phyloP scores from a whole-genome alignment of 1,284 basidiomycete genomes.

The Apiotrichum siamense region DNA sequence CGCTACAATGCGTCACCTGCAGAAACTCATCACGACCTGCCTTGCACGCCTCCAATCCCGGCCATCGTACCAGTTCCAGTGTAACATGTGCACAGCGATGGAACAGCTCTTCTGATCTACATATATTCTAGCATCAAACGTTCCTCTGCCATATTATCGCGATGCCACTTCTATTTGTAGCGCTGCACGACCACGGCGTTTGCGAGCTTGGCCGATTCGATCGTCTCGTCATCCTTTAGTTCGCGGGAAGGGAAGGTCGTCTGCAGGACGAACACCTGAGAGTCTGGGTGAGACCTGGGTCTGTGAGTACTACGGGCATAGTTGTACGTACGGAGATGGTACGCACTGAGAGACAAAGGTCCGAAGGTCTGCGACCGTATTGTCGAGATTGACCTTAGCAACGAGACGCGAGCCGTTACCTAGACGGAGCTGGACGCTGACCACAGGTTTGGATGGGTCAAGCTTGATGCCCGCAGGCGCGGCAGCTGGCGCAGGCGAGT shows the following conservation, averaged over 20 bases:
- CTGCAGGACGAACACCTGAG: slow-evolving; percentile 71
- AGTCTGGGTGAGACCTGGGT: slow-evolving; percentile 65
- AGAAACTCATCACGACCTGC: too few species aligned
- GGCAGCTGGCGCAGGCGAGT: slow-evolving; percentile 24
- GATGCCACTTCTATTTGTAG: slow-evolving; percentile 39
- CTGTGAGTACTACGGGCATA: slow-evolving; percentile 1
- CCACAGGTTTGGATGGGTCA: slow-evolving; percentile 62
- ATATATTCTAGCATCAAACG: neutral
- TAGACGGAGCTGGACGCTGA: slow-evolving; percentile 83
- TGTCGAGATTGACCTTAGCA: slow-evolving; percentile 80
- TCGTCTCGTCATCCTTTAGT: slow-evolving; percentile 63
- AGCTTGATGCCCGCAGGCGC: slow-evolving; percentile 37
- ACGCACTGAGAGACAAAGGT: slow-evolving; percentile 85
- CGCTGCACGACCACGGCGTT: slow-evolving; percentile 84
- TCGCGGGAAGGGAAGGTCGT: slow-evolving; percentile 75
- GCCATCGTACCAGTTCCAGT: too few species aligned
- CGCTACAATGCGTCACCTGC: too few species aligned
- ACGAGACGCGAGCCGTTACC: slow-evolving; percentile 89
- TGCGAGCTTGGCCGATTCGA: slow-evolving; percentile 65
- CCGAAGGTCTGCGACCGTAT: slow-evolving; percentile 81
- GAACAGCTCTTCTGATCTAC: too few species aligned
- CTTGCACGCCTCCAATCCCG: too few species aligned
- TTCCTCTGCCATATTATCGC: neutral
- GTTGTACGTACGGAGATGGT: too few species aligned
- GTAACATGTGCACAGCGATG: too few species aligned